phyloP scores from a whole-genome alignment of 2,329 filamentous ascomycete species.

The Cyanodermella asteris region DNA sequence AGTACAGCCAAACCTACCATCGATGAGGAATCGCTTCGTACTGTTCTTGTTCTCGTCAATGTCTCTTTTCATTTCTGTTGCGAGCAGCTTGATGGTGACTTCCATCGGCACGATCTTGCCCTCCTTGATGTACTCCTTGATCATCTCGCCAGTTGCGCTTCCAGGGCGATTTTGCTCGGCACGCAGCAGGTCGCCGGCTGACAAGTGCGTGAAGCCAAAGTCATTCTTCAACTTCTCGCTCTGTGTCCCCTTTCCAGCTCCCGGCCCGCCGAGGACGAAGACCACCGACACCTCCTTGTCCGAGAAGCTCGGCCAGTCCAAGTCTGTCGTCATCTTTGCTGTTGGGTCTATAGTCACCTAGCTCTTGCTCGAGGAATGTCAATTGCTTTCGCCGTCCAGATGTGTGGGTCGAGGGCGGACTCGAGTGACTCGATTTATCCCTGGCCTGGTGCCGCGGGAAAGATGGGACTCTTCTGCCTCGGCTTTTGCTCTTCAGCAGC shows the following conservation, averaged over 20 bases:
- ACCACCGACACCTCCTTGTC: conserved; percentile 65
- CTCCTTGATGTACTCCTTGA: conserved; percentile 81
- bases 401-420: conserved; percentile 5
- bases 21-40: conserved; percentile 44
- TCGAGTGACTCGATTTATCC: conserved; percentile 4
- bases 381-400: conserved; percentile 2
- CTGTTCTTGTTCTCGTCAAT: conserved; percentile 21
- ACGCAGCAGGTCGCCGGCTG: conserved; percentile 77
- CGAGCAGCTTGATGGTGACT: conserved; percentile 77
- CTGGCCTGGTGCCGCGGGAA: conserved; percentile 2
- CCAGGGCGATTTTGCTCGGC: conserved; percentile 78
- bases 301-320: conserved; percentile 36
- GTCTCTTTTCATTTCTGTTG: conserved; percentile 69
- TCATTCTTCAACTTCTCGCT: conserved; percentile 70
- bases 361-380: neutral
- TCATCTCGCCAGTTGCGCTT: conserved; percentile 77
- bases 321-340: conserved; percentile 4
- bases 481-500: conserved; percentile 13
- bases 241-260: conserved; percentile 85
- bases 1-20: conserved; percentile 20
- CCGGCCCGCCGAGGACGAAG: conserved; percentile 89
- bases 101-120: conserved; percentile 98
- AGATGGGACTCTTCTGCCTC: conserved; percentile 2
- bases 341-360: neutral
- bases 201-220: conserved; percentile 83